Percentiles rank a stretch among this genome's conserved stretches.
Evolutionary conservation across 495 filamentous ascomycete genomes (phyloP).

Genomic region (Annulohypoxylon nitens): DNA sequence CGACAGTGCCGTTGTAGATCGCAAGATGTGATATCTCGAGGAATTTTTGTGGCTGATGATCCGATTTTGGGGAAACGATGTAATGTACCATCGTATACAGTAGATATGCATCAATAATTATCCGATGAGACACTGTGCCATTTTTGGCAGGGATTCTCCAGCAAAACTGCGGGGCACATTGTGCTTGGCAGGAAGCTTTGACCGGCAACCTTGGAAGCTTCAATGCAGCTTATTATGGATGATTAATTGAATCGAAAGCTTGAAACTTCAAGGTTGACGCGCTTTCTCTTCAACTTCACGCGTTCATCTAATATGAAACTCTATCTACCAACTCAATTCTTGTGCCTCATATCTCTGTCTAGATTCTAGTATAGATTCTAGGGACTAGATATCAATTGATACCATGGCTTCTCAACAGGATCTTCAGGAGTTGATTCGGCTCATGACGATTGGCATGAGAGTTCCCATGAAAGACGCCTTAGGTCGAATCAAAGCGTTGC

Average conservation of each 20-base stretch:
- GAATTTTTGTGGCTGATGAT: conserved; percentile 38
- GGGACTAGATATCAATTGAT: neutral
- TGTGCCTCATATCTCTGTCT: too few species aligned
- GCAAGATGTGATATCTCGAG: conserved; percentile 36
- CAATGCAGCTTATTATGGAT: conserved; percentile 2
- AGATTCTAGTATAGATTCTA: neutral
- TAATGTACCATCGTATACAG: conserved; percentile 6
- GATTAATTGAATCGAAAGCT: conserved; percentile 23
- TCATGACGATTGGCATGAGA: conserved; percentile 79
- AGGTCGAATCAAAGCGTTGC: conserved; percentile 74
- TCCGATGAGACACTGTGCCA: neutral
- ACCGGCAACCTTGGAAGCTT: conserved; percentile 3
- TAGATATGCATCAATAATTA: neutral
- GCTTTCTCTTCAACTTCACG: conserved; percentile 23
- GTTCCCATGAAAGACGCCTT: conserved; percentile 78
- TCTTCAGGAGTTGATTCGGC: conserved; percentile 78
- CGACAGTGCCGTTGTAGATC: conserved; percentile 44
- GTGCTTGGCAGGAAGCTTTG: neutral
- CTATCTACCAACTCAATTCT: neutral
- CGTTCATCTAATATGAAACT: conserved; percentile 10
- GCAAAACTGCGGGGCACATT: conserved; percentile 23
- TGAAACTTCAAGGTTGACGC: conserved; percentile 23
- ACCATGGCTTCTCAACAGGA: conserved; percentile 68
- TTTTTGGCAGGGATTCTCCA: conserved; percentile 34
- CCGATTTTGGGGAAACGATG: conserved; percentile 22